Percentiles rank a stretch among this genome's conserved stretches.
Conservation (phyloP, 1,139 yeast genomes). For the Petasospora fabianii region DNA sequence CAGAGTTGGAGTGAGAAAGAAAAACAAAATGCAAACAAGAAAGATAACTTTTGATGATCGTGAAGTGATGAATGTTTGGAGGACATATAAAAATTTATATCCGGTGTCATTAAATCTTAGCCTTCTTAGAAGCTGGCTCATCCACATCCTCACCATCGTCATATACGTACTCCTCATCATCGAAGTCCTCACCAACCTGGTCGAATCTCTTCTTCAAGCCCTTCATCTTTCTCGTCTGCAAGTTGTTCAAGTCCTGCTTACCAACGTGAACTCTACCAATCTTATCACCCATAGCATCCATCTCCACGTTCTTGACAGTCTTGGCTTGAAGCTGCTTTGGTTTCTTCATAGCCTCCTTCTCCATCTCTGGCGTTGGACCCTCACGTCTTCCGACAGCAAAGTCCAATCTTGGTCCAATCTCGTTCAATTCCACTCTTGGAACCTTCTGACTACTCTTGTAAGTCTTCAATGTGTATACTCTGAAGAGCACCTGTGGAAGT, state of each 20-base stretch:
- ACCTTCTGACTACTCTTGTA: slow-evolving; percentile 79
- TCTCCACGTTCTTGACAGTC: slow-evolving; percentile 84
- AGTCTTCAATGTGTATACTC: slow-evolving; percentile 86
- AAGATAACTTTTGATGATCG: slow-evolving; percentile 1
- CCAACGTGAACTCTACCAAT: slow-evolving; percentile 95
- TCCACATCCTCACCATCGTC: slow-evolving; percentile 32
- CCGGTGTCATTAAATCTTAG: slow-evolving; percentile 21
- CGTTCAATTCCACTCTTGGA: slow-evolving; percentile 92
- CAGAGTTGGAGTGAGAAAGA: not conserved
- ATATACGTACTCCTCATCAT: slow-evolving; percentile 41
- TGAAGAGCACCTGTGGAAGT: slow-evolving; percentile 78
- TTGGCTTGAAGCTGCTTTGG: slow-evolving; percentile 82
- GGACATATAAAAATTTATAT: too few relatives aligned
- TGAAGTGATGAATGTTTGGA: too few relatives aligned
- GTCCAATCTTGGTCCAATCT: slow-evolving; percentile 94
- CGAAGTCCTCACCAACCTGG: slow-evolving; percentile 62
- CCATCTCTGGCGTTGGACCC: slow-evolving; percentile 83
- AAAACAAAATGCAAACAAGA: not conserved
- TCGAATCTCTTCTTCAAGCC: slow-evolving; percentile 88
- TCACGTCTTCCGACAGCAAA: slow-evolving; percentile 87
- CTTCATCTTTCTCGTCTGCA: slow-evolving; percentile 98
- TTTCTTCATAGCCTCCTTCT: slow-evolving; percentile 79
- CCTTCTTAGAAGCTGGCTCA: slow-evolving; percentile 41
- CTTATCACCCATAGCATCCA: slow-evolving; percentile 93
- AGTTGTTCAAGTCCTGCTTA: slow-evolving; percentile 82